Evolutionary conservation across 352 stramenopile genomes (phyloP).

Genomic region (Globisporangium camurandrum): DNA sequence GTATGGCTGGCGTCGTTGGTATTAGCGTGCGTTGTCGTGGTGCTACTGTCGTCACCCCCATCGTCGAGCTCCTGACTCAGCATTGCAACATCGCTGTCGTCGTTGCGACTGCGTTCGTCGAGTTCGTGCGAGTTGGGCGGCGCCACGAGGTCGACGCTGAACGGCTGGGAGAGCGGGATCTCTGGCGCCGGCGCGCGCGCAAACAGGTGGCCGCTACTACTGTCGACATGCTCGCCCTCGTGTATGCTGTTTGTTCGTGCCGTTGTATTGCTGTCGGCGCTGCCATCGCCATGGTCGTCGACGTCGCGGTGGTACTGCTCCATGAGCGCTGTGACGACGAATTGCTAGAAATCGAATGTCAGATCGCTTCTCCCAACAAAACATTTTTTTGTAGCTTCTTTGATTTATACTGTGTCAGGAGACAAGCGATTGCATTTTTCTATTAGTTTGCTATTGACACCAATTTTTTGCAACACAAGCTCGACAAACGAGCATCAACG

Average conservation of each 20-base stretch:
- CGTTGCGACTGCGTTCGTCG: too few species aligned
- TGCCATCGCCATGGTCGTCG: neutral
- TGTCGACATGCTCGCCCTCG: neutral
- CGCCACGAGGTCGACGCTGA: constrained; percentile 14
- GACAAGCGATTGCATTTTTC: too few species aligned
- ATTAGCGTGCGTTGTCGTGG: neutral
- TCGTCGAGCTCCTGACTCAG: neutral
- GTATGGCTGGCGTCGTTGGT: neutral
- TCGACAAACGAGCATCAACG: neutral
- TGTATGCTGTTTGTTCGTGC: too few species aligned
- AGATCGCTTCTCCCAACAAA: too few species aligned
- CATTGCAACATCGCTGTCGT: constrained; percentile 4
- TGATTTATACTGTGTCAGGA: too few species aligned
- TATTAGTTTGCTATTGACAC: too few species aligned
- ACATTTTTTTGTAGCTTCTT: too few species aligned
- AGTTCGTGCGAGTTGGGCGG: constrained; percentile 12
- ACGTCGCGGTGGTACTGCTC: neutral
- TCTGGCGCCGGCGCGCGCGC: neutral
- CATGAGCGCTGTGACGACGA: too few species aligned
- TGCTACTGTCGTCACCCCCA: neutral
- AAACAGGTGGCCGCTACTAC: neutral
- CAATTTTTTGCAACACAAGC: too few species aligned
- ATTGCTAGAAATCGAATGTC: too few species aligned
- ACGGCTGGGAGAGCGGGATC: constrained; percentile 1
- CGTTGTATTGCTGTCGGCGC: neutral